phyloP scores from a whole-genome alignment of 345 rosid species.

The Euphorbia tirucalli region DNA sequence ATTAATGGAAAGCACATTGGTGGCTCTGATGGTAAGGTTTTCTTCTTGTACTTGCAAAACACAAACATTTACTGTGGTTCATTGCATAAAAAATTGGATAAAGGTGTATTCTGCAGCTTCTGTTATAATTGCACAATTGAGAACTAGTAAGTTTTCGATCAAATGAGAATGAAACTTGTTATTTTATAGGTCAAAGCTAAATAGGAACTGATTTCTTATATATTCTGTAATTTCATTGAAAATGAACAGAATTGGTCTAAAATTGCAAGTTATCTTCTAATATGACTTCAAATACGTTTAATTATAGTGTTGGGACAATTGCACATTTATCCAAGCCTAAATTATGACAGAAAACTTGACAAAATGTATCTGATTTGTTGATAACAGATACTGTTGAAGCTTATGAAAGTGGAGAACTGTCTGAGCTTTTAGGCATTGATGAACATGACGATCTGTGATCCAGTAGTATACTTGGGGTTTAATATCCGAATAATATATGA shows the following conservation, averaged over 20 bases:
- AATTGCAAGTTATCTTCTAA: background rate
- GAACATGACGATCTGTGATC: constrained; percentile 47
- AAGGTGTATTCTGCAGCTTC: no score
- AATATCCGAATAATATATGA: background rate
- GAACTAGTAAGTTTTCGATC: background rate
- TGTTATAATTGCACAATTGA: no score
- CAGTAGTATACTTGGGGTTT: background rate
- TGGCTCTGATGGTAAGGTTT: constrained; percentile 75
- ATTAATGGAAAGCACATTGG: constrained; percentile 81
- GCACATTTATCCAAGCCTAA: background rate
- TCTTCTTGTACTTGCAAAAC: background rate
- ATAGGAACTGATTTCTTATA: background rate
- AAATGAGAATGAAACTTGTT: background rate
- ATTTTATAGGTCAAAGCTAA: background rate
- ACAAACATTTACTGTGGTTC: background rate
- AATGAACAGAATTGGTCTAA: background rate
- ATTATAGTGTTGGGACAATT: background rate
- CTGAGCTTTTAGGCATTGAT: constrained; percentile 59
- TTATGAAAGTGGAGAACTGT: constrained; percentile 61
- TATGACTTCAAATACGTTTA: background rate
- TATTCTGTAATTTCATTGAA: background rate
- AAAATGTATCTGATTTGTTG: constrained; percentile 7
- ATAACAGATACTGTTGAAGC: constrained; percentile 76
- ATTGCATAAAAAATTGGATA: background rate
- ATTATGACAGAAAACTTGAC: background rate